Conservation (phyloP, 306 rosid species). For the Betula pendula region DNA sequence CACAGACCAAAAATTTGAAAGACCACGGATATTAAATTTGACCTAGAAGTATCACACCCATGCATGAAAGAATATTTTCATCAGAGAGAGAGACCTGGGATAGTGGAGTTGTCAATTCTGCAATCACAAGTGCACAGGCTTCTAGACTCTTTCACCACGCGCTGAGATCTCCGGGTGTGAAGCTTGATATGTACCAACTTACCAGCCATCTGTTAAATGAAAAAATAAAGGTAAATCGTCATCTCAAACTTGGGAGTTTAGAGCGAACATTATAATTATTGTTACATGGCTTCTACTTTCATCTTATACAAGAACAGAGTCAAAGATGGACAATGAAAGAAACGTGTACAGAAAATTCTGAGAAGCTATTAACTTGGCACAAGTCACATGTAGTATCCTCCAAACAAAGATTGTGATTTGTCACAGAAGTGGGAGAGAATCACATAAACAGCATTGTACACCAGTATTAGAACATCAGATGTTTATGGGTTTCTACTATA, state of each 20-base stretch:
- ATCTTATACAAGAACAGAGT: not conserved
- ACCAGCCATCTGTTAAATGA: slow-evolving; percentile 71
- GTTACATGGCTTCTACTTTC: not conserved
- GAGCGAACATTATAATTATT: not conserved
- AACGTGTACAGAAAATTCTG: not conserved
- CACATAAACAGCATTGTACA: not conserved
- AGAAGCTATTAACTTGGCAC: not conserved
- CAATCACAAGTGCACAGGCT: slow-evolving; percentile 76
- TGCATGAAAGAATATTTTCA: not conserved
- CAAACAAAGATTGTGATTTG: not conserved
- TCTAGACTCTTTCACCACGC: slow-evolving; percentile 84
- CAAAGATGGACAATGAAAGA: not conserved
- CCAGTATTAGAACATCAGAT: not conserved
- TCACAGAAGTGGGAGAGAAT: not conserved
- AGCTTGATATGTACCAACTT: slow-evolving; percentile 85
- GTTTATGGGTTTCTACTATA: not conserved
- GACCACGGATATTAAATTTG: not conserved
- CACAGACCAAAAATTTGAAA: not conserved
- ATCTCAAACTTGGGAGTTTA: not conserved
- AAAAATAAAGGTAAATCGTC: not conserved
- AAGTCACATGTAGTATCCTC: not conserved
- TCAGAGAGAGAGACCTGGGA: slow-evolving; percentile 17
- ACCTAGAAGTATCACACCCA: not conserved
- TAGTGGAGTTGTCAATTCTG: slow-evolving; percentile 52
- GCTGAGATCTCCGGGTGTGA: slow-evolving; percentile 80